phyloP scores from a whole-genome alignment of 352 stramenopile genomes.

The Thalassiosira hispida region DNA sequence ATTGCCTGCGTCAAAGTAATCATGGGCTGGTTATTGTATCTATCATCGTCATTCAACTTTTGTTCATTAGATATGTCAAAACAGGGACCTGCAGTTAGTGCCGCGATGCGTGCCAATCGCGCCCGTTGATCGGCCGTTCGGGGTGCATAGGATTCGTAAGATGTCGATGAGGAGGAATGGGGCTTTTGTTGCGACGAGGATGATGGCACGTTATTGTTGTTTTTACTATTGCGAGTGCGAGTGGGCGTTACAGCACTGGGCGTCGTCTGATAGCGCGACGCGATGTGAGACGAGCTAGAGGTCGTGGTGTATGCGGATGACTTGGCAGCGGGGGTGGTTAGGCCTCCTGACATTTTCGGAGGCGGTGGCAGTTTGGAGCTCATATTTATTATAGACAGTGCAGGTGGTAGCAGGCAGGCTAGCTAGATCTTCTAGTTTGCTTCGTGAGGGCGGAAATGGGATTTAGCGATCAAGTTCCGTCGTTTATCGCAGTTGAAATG shows the following conservation, averaged over 20 bases:
- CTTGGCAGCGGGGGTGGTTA: constrained; percentile 1
- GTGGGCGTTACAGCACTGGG: neutral
- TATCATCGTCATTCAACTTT: neutral
- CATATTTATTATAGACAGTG: too few species aligned
- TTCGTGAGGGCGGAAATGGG: too few species aligned
- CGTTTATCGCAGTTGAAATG: too few species aligned
- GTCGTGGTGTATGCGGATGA: constrained; percentile 15
- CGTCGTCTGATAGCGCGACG: constrained; percentile 18
- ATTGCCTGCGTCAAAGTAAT: constrained; percentile 59
- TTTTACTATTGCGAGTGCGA: neutral
- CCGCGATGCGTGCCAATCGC: constrained; percentile 62
- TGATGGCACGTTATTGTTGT: neutral
- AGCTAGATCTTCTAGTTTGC: too few species aligned
- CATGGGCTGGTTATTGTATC: constrained; percentile 16
- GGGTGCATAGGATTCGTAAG: constrained; percentile 80
- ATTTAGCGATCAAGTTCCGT: too few species aligned
- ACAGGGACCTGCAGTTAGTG: constrained; percentile 68
- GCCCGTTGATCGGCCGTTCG: constrained; percentile 61
- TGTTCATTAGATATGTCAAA: neutral
- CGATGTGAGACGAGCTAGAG: constrained; percentile 3
- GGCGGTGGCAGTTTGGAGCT: constrained; percentile 24
- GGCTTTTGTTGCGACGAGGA: neutral
- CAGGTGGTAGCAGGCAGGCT: too few species aligned
- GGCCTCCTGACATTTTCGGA: constrained; percentile 31
- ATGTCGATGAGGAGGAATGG: constrained; percentile 17